Evolutionary conservation across 805 yeast genomes (phyloP).

Genomic region (Blastobotrys parvus): DNA sequence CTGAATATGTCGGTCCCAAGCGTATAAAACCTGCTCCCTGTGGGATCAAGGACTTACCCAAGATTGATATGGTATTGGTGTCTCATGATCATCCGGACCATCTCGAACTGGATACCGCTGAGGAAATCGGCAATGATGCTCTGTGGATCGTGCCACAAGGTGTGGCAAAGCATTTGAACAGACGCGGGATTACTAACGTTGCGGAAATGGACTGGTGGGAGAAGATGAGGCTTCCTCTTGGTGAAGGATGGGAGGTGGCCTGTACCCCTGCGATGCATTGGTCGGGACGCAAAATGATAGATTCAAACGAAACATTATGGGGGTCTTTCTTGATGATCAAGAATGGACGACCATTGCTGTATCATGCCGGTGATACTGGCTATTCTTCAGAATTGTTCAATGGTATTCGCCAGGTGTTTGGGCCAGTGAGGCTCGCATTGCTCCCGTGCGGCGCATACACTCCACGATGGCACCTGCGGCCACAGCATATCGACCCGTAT

Average conservation of each 20-base stretch:
- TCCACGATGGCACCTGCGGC: constrained; percentile 89
- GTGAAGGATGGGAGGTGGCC: constrained; percentile 62
- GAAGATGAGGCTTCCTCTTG: constrained; percentile 36
- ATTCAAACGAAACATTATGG: constrained; percentile 80
- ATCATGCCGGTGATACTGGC: constrained; percentile 95
- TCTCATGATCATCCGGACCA: constrained; percentile 97
- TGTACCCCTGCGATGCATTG: constrained; percentile 91
- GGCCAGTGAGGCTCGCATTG: constrained; percentile 53
- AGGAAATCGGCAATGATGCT: constrained; percentile 45
- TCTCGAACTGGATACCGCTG: constrained; percentile 56
- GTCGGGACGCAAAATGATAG: constrained; percentile 81
- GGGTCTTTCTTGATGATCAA: constrained; percentile 70
- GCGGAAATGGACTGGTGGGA: constrained; percentile 96
- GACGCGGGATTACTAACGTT: constrained; percentile 51
- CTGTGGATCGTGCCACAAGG: constrained; percentile 89
- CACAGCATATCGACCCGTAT: constrained; percentile 77
- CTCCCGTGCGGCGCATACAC: constrained; percentile 93
- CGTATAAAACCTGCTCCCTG: constrained; percentile 77
- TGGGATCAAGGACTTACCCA: constrained; percentile 50
- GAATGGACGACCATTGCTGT: constrained; percentile 62
- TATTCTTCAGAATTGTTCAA: constrained; percentile 66
- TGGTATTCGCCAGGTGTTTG: constrained; percentile 49
- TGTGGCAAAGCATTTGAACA: constrained; percentile 47
- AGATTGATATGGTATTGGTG: constrained; percentile 65
- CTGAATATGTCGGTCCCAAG: constrained; percentile 66